phyloP scores from a whole-genome alignment of 495 filamentous ascomycete genomes.

The Aspergillus nanangensis region DNA sequence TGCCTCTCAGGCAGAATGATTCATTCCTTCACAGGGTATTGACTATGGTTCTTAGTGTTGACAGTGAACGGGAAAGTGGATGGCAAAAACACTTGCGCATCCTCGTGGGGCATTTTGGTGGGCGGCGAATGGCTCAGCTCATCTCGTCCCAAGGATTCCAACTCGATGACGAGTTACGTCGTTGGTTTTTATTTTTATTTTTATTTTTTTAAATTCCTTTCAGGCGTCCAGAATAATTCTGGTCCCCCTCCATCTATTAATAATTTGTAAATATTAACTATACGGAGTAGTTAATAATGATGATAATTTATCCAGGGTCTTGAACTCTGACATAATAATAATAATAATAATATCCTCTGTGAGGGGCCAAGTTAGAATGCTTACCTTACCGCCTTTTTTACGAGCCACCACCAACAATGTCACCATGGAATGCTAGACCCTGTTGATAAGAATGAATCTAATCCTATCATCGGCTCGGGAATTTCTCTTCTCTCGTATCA shows the following conservation, averaged over 20 bases:
- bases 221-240: constrained; percentile 15
- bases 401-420: neutral
- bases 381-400: constrained; percentile 11
- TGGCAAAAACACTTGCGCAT: constrained; percentile 21
- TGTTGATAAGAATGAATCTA: neutral
- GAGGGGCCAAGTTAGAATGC: neutral
- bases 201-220: too few relatives aligned
- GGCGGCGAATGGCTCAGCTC: constrained; percentile 14
- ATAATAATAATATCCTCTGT: neutral
- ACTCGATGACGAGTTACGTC: too few relatives aligned
- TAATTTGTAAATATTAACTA: too few relatives aligned
- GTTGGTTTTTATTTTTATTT: too few relatives aligned
- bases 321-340: too few relatives aligned
- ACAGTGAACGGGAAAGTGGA: constrained; percentile 3
- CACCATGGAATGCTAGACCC: neutral
- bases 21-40: constrained; percentile 6
- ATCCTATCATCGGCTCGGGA: too few relatives aligned
- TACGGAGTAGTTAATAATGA: too few relatives aligned
- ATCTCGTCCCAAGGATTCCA: too few relatives aligned
- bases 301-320: too few relatives aligned
- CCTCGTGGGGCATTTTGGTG: constrained; percentile 29
- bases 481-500: too few relatives aligned
- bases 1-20: constrained; percentile 17
- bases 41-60: neutral
- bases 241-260: too few relatives aligned